Evolutionary conservation across 2,329 filamentous ascomycete genomes (phyloP).

Genomic region (Trichoderma endophyticum): DNA sequence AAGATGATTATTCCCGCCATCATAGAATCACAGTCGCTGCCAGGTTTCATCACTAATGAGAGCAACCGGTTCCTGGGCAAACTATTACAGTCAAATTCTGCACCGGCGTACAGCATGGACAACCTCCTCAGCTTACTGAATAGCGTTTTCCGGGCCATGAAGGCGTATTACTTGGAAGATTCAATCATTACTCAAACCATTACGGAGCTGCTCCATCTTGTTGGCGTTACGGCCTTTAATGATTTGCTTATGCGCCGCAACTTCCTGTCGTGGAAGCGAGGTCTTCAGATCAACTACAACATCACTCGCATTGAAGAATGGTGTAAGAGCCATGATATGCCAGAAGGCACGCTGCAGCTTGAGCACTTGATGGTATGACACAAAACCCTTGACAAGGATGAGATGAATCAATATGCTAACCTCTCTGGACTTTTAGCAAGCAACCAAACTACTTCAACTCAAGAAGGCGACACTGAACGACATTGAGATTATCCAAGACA

Average conservation of each 20-base stretch:
- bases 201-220: conserved; percentile 86
- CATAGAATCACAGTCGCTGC: conserved; percentile 96
- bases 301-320: conserved; percentile 99
- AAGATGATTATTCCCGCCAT: conserved; percentile 99
- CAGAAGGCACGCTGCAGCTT: conserved; percentile 92
- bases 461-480: conserved; percentile 99
- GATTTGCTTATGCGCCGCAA: conserved; percentile 96
- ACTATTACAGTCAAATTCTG: conserved; percentile 83
- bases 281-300: conserved; percentile 99
- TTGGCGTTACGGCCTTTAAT: conserved; percentile 97
- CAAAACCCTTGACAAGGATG: background rate
- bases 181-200: conserved; percentile 94
- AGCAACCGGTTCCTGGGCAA: conserved; percentile 98
- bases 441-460: conserved; percentile 93
- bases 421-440: conserved; percentile 61
- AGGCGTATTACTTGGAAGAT: conserved; percentile 95
- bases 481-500: conserved; percentile 99
- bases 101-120: conserved; percentile 99
- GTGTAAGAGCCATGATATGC: conserved; percentile 99
- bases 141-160: conserved; percentile 98
- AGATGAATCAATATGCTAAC: background rate
- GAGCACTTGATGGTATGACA: conserved; percentile 87
- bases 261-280: conserved; percentile 98
- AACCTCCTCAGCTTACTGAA: conserved; percentile 93
- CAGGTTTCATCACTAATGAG: conserved; percentile 97